Conservation (phyloP, 345 rosid species). For the Pelargonium nanum region DNA sequence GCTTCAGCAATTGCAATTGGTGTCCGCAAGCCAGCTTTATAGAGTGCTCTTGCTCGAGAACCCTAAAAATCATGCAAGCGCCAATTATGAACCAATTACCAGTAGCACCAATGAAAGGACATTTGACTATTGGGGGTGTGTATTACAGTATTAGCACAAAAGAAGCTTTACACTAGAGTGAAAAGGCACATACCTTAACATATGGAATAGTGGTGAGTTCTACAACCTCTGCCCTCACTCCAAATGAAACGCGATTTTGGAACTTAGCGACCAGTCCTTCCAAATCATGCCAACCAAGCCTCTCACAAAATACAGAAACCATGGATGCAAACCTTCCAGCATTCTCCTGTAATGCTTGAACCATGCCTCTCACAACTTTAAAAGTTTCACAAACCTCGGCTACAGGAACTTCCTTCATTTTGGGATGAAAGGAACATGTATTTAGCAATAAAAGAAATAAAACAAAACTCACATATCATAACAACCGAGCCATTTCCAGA, state of each 20-base stretch:
- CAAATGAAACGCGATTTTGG: constrained; percentile 95
- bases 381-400: constrained; percentile 87
- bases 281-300: constrained; percentile 95
- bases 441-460: constrained; percentile 9
- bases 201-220: constrained; percentile 89
- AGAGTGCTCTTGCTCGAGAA: constrained; percentile 91
- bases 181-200: constrained; percentile 53
- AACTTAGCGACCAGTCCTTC: constrained; percentile 86
- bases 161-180: constrained; percentile 1
- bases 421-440: constrained; percentile 15
- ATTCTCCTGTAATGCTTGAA: constrained; percentile 91
- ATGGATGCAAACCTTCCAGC: constrained; percentile 97
- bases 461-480: constrained; percentile 4
- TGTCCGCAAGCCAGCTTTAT: constrained; percentile 91
- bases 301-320: constrained; percentile 93
- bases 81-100: not conserved
- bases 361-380: constrained; percentile 95
- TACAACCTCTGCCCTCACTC: constrained; percentile 96
- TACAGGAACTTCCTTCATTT: constrained; percentile 76
- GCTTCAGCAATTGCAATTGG: constrained; percentile 92
- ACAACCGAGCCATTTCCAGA: not conserved
- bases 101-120: not conserved
- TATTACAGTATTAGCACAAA: not conserved
- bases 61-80: constrained; percentile 39
- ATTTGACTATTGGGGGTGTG: not conserved